Evolutionary conservation across 331 rosid species (phyloP), one percentile per base, ranked within the genome.

Genomic region (Acacia concinna): DNA sequence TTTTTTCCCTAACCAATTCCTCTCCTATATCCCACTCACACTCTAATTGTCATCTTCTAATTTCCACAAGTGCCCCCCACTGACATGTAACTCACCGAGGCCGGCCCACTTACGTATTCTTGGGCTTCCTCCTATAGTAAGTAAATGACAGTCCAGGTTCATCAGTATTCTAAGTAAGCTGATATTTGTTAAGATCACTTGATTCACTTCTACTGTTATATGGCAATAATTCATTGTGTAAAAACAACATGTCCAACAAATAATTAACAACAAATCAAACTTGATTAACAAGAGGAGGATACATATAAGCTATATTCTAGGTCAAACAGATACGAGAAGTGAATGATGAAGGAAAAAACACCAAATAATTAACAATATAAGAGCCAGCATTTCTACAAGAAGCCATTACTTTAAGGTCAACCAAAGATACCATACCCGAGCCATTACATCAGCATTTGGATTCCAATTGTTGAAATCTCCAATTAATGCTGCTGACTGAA

Each of bases 401-500:
- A 69, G 46, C 21, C 2, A 40, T n/a, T 28, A 51, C 4, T 49
- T 59, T 0, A 63, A 12, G 25, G 49, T n/a, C 54, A 81, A 70
- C 35, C 78, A 67, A 78, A 73, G 31, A 47, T 31, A 72, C 32
- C 90, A 81, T 88, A 92, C 97, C 94, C 15, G 89, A 57, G 83
- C 82, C 97, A 92, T 84, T 30, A 87, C 74, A 90, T 90, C 94
- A 14, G 88, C 94, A 75, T 85, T 90, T 23, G 91, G 90, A 84
- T 92, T 92, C 97, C 94, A 91, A 80, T 83, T 86, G 90, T 91
- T 91, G 86, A 91, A 91, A 84, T 91, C 97, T 79, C 97, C 97
- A 66, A 91, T 89, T 78, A 91, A 71, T 8, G 97, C 79, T 8
- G 94, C 92, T 38, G 97, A 91, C 97, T 91, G 89, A 79, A 87